These are phyloP conservation scores for Plantago major DNA, from an alignment of 257 asterid species.

Conservation along the genomic window DNA sequence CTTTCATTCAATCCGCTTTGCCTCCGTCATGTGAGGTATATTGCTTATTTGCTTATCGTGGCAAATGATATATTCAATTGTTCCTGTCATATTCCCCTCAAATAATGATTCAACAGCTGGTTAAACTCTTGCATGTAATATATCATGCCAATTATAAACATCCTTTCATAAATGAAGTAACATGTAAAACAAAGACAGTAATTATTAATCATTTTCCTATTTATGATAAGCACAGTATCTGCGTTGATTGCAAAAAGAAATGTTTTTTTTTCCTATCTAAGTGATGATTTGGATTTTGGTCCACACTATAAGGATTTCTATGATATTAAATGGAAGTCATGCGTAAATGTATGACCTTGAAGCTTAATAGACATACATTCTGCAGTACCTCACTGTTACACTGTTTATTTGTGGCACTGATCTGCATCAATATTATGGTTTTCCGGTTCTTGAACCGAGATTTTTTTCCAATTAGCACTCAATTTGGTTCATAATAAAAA, in stretches of 20 bases:
- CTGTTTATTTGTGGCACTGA: neutral
- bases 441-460: conserved; percentile 4
- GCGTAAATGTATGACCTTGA: neutral
- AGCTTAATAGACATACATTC: neutral
- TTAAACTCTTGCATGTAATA: neutral
- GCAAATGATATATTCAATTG: neutral
- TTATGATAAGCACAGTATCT: too few relatives aligned
- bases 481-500: neutral
- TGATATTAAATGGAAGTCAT: neutral
- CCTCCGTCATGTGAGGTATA: conserved; percentile 91
- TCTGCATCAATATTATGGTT: conserved; percentile 12
- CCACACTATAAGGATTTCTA: too few relatives aligned
- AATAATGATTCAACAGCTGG: neutral
- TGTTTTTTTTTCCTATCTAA: too few relatives aligned
- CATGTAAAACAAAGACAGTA: neutral
- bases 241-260: too few relatives aligned
- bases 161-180: neutral
- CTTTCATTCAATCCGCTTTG: conserved; percentile 54
- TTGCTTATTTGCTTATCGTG: neutral
- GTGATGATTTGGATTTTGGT: too few relatives aligned
- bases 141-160: neutral
- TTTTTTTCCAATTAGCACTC: neutral
- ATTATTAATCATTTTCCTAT: neutral
- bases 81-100: neutral
- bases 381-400: conserved; percentile 4